Evolutionary conservation across 1,284 basidiomycete species (phyloP).

Genomic region (Leccinum angustisporum): DNA sequence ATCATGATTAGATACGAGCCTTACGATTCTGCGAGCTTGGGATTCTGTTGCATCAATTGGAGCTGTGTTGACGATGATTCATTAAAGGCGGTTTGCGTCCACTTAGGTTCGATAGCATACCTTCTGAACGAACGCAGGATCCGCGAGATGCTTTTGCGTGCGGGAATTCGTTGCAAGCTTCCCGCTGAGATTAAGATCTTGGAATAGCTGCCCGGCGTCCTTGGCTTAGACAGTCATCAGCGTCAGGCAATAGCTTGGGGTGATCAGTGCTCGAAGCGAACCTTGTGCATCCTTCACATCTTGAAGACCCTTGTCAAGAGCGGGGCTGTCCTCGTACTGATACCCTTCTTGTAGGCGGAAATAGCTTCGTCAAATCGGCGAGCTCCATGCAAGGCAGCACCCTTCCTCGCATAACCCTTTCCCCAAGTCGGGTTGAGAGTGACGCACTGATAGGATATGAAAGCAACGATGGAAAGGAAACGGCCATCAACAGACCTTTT

Average conservation of each 20-base stretch:
- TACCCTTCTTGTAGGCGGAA: slow-evolving; percentile 75
- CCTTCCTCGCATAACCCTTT: slow-evolving; percentile 92
- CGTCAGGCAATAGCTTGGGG: not conserved
- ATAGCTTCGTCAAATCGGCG: slow-evolving; percentile 83
- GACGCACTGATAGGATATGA: slow-evolving; percentile 54
- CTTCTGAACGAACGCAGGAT: slow-evolving; percentile 78
- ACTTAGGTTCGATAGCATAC: slow-evolving; percentile 30
- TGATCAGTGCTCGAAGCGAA: slow-evolving; percentile 31
- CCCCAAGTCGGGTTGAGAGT: slow-evolving; percentile 81
- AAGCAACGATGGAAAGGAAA: slow-evolving; percentile 3
- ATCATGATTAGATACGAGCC: slow-evolving; percentile 13
- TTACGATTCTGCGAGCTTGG: slow-evolving; percentile 55
- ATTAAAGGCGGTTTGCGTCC: not conserved
- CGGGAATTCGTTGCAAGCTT: slow-evolving; percentile 89
- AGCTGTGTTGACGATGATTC: slow-evolving; percentile 40
- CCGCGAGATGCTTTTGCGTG: slow-evolving; percentile 80
- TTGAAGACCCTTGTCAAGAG: slow-evolving; percentile 83
- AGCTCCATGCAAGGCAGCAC: slow-evolving; percentile 90
- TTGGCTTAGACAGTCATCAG: slow-evolving; percentile 36
- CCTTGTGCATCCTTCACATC: slow-evolving; percentile 83
- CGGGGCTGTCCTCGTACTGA: slow-evolving; percentile 83
- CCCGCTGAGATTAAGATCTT: slow-evolving; percentile 78
- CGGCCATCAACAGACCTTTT: slow-evolving; percentile 62
- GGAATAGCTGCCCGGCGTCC: slow-evolving; percentile 63
- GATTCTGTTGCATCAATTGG: slow-evolving; percentile 62